Percentiles rank a stretch among this genome's conserved stretches.
These are phyloP conservation scores for Chenopodium album DNA, from an alignment of 148 eudicot genomes.

Conservation along the genomic window DNA sequence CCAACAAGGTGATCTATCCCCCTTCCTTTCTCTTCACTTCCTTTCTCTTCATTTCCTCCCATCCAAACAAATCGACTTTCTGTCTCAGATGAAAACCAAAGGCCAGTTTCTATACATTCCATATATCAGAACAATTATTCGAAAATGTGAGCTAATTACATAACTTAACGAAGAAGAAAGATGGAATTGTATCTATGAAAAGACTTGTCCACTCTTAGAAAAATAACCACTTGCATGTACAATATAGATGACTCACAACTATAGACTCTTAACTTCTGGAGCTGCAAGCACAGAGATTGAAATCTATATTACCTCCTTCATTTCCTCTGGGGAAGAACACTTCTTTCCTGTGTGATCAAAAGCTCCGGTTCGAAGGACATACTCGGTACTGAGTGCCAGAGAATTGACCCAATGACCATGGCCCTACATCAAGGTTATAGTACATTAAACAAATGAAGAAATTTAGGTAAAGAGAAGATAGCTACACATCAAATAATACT, in stretches of 20 bases:
- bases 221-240: background rate
- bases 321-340: conserved; percentile 82
- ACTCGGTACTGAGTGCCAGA: conserved; percentile 94
- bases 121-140: background rate
- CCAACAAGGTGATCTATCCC: too few relatives aligned
- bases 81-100: background rate
- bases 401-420: conserved; percentile 98
- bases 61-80: background rate
- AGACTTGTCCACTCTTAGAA: background rate
- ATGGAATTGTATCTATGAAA: background rate
- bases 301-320: conserved; percentile 68
- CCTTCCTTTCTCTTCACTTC: too few relatives aligned
- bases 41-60: too few relatives aligned
- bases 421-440: conserved; percentile 46
- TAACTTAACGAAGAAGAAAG: background rate
- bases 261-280: background rate
- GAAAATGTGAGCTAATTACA: background rate
- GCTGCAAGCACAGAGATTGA: background rate
- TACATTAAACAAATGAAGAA: background rate
- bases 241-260: background rate
- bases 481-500: background rate
- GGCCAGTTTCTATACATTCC: background rate
- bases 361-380: conserved; percentile 92
- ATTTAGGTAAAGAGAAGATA: background rate
- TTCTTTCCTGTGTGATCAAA: conserved; percentile 84